phyloP scores from a whole-genome alignment of 768 basidiomycete species.

The Boletus vinaceobasis region DNA sequence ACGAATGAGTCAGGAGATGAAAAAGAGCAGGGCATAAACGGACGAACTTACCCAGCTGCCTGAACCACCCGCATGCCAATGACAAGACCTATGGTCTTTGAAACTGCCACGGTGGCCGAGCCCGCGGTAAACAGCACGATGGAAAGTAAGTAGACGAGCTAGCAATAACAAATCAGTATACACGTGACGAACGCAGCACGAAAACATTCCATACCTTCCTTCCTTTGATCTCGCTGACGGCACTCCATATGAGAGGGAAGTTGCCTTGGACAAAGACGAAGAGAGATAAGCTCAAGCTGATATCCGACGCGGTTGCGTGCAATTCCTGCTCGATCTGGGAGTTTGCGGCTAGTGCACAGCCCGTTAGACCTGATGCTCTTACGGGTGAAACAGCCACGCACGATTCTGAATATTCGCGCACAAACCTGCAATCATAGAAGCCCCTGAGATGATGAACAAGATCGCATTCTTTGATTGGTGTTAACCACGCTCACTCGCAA shows the following conservation, averaged over 20 bases:
- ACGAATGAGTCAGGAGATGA: not conserved
- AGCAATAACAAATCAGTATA: not conserved
- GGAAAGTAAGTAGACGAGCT: slow-evolving; percentile 58
- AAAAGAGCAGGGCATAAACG: not conserved
- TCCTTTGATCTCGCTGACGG: slow-evolving; percentile 55
- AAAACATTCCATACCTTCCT: slow-evolving; percentile 47
- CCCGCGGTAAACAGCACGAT: slow-evolving; percentile 51
- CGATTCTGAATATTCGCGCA: slow-evolving; percentile 30
- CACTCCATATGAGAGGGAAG: slow-evolving; percentile 35
- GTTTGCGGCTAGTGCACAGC: slow-evolving; percentile 53
- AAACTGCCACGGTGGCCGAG: slow-evolving; percentile 55
- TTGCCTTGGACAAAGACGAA: slow-evolving; percentile 72
- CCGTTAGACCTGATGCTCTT: not conserved
- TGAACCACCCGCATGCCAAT: slow-evolving; percentile 70
- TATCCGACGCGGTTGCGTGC: slow-evolving; percentile 55
- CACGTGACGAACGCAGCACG: not conserved
- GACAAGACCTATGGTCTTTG: slow-evolving; percentile 52
- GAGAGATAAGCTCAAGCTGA: slow-evolving; percentile 66
- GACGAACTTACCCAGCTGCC: slow-evolving; percentile 50
- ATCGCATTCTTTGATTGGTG: slow-evolving; percentile 10
- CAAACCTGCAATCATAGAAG: slow-evolving; percentile 30
- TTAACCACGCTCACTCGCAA: not conserved
- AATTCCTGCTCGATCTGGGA: slow-evolving; percentile 62
- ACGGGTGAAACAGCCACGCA: slow-evolving; percentile 2
- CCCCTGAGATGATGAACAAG: slow-evolving; percentile 25